Evolutionary conservation across 2,329 filamentous ascomycete genomes (phyloP).

Genomic region (Bipolaris zeicola): DNA sequence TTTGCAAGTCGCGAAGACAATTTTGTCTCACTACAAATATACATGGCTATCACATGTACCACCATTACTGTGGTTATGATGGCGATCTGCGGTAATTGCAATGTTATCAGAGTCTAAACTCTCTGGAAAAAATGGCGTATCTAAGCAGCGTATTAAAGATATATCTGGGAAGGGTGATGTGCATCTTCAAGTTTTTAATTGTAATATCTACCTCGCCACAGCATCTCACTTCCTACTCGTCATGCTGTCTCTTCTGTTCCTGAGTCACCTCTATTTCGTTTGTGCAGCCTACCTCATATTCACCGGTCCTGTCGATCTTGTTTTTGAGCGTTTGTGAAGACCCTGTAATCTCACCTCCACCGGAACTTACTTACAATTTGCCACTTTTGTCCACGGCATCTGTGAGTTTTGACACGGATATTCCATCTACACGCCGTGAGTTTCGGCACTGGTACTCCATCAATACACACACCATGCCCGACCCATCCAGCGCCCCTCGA

Average conservation of each 20-base stretch:
- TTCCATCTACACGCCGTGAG: not conserved
- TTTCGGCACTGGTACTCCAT: not conserved
- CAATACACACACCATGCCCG: constrained; percentile 17
- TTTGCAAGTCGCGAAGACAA: not conserved
- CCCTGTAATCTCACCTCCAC: not conserved
- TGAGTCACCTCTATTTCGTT: not conserved
- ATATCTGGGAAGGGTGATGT: no score
- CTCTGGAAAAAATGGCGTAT: not conserved
- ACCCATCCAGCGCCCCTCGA: constrained; percentile 13
- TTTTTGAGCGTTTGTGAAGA: no score
- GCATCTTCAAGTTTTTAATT: no score
- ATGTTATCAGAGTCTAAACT: not conserved
- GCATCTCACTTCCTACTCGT: not conserved
- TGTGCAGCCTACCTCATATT: not conserved
- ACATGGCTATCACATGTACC: not conserved
- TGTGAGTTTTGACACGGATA: not conserved
- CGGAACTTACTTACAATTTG: not conserved
- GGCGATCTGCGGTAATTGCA: not conserved
- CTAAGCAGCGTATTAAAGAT: no score
- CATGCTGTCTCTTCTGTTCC: not conserved
- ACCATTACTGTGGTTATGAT: not conserved
- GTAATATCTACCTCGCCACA: not conserved
- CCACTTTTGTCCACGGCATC: not conserved
- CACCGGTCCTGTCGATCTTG: not conserved
- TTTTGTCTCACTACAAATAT: not conserved